These are phyloP conservation scores for Sherardia arvensis DNA, from an alignment of 257 asterid genomes.

Conservation along the genomic window DNA sequence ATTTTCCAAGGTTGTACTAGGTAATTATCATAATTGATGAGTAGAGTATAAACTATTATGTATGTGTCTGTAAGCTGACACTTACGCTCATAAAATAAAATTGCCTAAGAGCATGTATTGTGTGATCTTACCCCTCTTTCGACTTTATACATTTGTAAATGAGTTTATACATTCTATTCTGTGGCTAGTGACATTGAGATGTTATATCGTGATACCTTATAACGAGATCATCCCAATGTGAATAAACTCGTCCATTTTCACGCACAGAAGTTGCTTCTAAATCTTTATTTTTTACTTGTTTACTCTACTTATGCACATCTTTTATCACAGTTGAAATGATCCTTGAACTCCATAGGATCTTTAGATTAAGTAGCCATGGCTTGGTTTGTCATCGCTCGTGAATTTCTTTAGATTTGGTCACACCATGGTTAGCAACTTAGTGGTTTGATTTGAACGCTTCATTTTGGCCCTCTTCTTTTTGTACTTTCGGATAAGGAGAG, in stretches of 20 bases:
- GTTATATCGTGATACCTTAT: neutral
- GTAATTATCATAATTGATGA: neutral
- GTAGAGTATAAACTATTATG: neutral
- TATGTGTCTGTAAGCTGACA: neutral
- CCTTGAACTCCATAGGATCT: neutral
- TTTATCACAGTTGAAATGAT: neutral
- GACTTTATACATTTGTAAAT: neutral
- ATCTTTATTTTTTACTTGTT: too few relatives aligned
- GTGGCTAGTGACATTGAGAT: neutral
- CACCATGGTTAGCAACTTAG: neutral
- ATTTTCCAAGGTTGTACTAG: constrained; percentile 1
- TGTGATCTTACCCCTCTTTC: neutral
- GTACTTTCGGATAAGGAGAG: neutral
- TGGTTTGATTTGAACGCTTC: neutral
- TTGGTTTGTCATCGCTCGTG: neutral
- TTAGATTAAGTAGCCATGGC: neutral
- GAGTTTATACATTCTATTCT: neutral
- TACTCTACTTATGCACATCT: neutral
- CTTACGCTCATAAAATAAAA: neutral
- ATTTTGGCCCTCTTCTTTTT: neutral
- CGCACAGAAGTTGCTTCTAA: neutral
- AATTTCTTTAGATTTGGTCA: neutral
- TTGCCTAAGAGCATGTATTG: neutral
- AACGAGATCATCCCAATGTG: neutral
- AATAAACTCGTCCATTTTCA: neutral